phyloP scores from a whole-genome alignment of 169 alveolate species.

The Eimeria necatrix region DNA sequence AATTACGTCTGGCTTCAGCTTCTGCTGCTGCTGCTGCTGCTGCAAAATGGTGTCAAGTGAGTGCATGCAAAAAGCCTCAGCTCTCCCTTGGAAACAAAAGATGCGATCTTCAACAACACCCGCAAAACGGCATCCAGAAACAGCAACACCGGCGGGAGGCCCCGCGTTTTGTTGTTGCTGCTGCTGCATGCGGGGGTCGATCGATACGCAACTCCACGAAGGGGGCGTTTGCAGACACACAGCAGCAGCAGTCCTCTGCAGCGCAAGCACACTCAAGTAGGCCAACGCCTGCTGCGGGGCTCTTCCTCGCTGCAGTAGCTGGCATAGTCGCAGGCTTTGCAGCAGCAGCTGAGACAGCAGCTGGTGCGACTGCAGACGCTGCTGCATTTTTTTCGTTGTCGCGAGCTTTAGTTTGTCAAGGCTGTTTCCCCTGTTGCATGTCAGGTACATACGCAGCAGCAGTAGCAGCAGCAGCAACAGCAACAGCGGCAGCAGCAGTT shows the following conservation, averaged over 20 bases:
- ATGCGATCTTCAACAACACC: background rate
- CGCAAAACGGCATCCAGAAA: background rate
- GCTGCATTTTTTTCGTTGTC: background rate
- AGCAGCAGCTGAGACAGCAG: background rate
- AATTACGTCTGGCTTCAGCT: background rate
- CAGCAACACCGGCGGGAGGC: background rate
- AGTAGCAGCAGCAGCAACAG: no score
- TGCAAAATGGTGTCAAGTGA: background rate
- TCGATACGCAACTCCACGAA: constrained; percentile 12
- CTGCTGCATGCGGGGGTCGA: constrained; percentile 40
- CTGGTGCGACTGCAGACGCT: background rate
- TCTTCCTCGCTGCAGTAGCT: background rate
- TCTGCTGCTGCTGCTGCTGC: constrained; percentile 3
- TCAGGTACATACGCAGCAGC: no score
- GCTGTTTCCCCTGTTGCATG: background rate
- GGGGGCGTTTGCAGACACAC: constrained; percentile 53
- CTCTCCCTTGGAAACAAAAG: background rate
- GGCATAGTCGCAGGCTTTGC: background rate
- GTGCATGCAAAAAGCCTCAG: background rate
- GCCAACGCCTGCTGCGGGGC: background rate
- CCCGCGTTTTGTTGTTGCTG: background rate
- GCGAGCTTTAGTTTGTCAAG: background rate
- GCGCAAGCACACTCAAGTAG: background rate
- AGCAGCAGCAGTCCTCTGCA: constrained; percentile 65
- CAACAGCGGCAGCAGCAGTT: background rate